Conservation (phyloP, 306 rosid genomes). For the Dalbergia cochinchinensis region DNA sequence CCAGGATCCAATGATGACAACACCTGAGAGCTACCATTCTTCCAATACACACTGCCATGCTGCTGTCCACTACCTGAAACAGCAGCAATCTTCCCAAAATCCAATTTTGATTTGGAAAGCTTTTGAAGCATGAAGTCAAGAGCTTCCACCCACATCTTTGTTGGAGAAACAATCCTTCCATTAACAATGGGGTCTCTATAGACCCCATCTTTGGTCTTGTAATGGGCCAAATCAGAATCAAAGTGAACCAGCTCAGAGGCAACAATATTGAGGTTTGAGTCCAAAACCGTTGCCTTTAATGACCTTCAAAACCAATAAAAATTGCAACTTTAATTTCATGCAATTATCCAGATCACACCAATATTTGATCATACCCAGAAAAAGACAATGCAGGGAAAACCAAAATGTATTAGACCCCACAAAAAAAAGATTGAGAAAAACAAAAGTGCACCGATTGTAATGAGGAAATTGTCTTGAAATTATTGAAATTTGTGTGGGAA, state of each 20-base stretch:
- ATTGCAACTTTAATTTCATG: conserved; percentile 33
- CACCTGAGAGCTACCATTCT: conserved; percentile 68
- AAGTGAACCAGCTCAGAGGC: conserved; percentile 78
- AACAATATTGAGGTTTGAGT: conserved; percentile 76
- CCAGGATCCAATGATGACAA: conserved; percentile 73
- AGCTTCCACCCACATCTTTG: conserved; percentile 97
- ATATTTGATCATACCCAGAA: neutral
- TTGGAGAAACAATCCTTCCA: conserved; percentile 94
- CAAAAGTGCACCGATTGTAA: neutral
- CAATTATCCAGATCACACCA: conserved; percentile 30
- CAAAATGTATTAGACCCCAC: neutral
- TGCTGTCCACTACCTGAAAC: conserved; percentile 98
- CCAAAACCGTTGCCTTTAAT: conserved; percentile 89
- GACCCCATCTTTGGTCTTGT: conserved; percentile 91
- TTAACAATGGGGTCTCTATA: conserved; percentile 69
- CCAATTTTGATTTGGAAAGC: conserved; percentile 65
- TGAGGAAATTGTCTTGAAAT: neutral
- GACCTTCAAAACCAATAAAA: conserved; percentile 64
- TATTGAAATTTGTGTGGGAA: too few species aligned
- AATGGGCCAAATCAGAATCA: conserved; percentile 86
- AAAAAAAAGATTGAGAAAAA: neutral
- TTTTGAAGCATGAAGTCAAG: conserved; percentile 79
- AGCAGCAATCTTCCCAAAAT: conserved; percentile 72
- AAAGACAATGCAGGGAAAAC: neutral
- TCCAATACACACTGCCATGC: conserved; percentile 98